Percentiles rank a stretch among this genome's conserved stretches.
Conservation (phyloP, 768 basidiomycete species). For the Nidularia sp. region DNA sequence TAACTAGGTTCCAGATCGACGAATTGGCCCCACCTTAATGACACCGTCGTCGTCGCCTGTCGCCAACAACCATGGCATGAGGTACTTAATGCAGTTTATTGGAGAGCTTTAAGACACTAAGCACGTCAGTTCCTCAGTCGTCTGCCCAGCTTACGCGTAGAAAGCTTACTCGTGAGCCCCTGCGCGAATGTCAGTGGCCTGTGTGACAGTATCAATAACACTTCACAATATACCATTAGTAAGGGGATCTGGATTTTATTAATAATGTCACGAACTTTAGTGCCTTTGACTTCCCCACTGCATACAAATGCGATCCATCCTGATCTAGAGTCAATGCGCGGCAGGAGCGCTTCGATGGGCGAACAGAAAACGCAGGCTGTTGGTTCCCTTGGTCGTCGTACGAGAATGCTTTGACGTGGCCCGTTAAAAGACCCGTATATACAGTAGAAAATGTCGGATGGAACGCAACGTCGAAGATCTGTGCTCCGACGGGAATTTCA, state of each 20-base stretch:
- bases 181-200: conserved; percentile 42
- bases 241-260: conserved; percentile 1
- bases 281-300: conserved; percentile 77
- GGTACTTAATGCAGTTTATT: conserved; percentile 78
- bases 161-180: conserved; percentile 66
- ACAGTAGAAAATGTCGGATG: conserved; percentile 73
- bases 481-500: conserved; percentile 66
- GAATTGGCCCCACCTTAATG: conserved; percentile 61
- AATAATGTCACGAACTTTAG: conserved; percentile 56
- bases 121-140: conserved; percentile 19
- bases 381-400: conserved; percentile 72
- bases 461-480: conserved; percentile 88
- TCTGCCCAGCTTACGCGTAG: neutral
- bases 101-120: conserved; percentile 54
- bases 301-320: conserved; percentile 68
- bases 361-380: conserved; percentile 52
- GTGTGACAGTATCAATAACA: conserved; percentile 63
- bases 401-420: conserved; percentile 75
- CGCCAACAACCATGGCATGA: conserved; percentile 68
- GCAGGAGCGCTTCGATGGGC: conserved; percentile 82
- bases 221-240: conserved; percentile 29
- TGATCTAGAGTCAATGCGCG: conserved; percentile 65
- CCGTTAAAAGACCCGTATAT: conserved; percentile 76
- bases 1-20: conserved; percentile 1
- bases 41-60: conserved; percentile 95